These are phyloP conservation scores for Violaceomyces palustris DNA, from an alignment of 1,284 basidiomycete species.

Conservation along the genomic window DNA sequence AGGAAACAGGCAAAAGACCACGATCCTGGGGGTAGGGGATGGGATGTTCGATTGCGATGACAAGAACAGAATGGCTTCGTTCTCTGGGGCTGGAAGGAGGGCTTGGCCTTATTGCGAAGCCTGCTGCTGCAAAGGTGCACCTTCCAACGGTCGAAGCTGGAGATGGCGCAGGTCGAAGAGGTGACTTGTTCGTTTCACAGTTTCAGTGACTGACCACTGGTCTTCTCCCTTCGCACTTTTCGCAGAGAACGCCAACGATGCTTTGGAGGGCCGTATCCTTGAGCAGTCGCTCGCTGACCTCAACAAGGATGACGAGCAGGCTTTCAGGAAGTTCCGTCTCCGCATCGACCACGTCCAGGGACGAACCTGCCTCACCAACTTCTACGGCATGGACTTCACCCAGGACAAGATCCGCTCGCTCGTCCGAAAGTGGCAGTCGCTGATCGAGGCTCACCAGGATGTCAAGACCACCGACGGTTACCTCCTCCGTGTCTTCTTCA, in stretches of 20 bases:
- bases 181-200: no score
- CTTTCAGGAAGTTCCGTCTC: slow-evolving; percentile 99
- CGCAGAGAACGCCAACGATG: slow-evolving; percentile 88
- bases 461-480: slow-evolving; percentile 99
- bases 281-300: slow-evolving; percentile 96
- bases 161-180: no score
- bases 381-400: slow-evolving; percentile 99
- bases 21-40: no score
- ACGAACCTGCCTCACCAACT: slow-evolving; percentile 99
- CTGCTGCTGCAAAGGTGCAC: no score
- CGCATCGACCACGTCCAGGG: slow-evolving; percentile 96
- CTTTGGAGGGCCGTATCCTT: slow-evolving; percentile 91
- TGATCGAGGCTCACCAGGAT: slow-evolving; percentile 97
- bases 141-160: no score
- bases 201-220: no score
- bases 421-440: slow-evolving; percentile 99
- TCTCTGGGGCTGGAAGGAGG: no score
- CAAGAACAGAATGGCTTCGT: no score
- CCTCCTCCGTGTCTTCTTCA: slow-evolving; percentile 96
- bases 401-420: slow-evolving; percentile 99
- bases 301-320: slow-evolving; percentile 99
- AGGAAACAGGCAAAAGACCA: not conserved
- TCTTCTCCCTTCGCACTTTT: no score
- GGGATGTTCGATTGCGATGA: no score
- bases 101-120: no score